phyloP scores from a whole-genome alignment of 352 stramenopile genomes.

The Phytophthora melonis region DNA sequence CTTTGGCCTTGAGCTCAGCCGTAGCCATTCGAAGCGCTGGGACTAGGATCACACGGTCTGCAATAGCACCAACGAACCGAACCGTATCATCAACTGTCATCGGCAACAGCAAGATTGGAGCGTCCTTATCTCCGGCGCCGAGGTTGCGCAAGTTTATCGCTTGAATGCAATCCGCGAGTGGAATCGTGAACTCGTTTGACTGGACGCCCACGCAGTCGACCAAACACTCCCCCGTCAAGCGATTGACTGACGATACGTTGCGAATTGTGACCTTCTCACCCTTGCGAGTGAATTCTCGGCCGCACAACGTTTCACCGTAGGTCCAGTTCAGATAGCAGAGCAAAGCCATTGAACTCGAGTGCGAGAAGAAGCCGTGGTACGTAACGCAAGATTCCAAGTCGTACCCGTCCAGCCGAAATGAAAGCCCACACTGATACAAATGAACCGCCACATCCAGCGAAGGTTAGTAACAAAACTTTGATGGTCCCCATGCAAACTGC shows the following conservation, averaged over 20 bases:
- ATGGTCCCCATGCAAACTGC: background rate
- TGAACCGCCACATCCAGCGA: background rate
- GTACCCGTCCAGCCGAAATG: constrained; percentile 68
- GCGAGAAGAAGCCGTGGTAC: constrained; percentile 67
- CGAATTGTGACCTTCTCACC: constrained; percentile 45
- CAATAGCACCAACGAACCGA: constrained; percentile 51
- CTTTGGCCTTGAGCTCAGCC: constrained; percentile 59
- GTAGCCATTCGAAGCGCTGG: constrained; percentile 60
- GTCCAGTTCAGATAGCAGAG: constrained; percentile 72
- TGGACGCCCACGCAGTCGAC: constrained; percentile 32
- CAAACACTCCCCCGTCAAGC: constrained; percentile 51
- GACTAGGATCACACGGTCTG: constrained; percentile 42
- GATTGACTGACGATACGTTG: constrained; percentile 50
- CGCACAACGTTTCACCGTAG: constrained; percentile 51
- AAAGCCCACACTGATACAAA: constrained; percentile 62
- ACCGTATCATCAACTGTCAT: constrained; percentile 52
- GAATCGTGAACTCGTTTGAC: constrained; percentile 12
- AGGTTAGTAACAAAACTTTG: background rate
- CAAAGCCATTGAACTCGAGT: constrained; percentile 54
- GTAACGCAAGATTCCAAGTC: constrained; percentile 56
- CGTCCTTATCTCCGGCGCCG: constrained; percentile 35
- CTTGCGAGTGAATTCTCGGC: constrained; percentile 50
- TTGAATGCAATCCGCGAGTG: constrained; percentile 58
- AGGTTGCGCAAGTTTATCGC: constrained; percentile 67
- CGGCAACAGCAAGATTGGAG: constrained; percentile 29